These are phyloP conservation scores for Fonsecaea pugnacius DNA, from an alignment of 2,329 filamentous ascomycete genomes.

Conservation along the genomic window DNA sequence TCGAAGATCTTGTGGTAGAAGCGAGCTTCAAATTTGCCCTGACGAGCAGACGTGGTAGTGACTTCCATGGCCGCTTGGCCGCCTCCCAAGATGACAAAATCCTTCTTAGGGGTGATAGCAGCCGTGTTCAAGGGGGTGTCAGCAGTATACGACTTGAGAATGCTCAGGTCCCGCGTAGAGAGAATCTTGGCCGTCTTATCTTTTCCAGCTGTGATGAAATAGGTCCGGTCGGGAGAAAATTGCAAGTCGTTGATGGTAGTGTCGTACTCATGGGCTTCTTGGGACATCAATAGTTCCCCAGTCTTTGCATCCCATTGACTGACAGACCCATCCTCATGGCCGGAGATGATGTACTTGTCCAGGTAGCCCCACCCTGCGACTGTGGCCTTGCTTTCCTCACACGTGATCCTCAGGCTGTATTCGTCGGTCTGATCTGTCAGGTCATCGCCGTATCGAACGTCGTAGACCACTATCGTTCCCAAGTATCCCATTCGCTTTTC, in stretches of 20 bases:
- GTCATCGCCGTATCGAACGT: constrained; percentile 81
- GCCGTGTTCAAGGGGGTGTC: constrained; percentile 98
- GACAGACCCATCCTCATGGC: constrained; percentile 93
- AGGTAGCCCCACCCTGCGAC: constrained; percentile 96
- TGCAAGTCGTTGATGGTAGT: constrained; percentile 87
- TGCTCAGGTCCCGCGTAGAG: constrained; percentile 80
- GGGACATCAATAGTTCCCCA: constrained; percentile 79
- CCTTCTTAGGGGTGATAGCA: constrained; percentile 90
- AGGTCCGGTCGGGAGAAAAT: constrained; percentile 90
- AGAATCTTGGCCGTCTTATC: constrained; percentile 97
- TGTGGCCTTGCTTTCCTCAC: constrained; percentile 94
- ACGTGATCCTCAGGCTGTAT: constrained; percentile 82
- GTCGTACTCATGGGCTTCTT: constrained; percentile 83
- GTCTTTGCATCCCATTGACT: constrained; percentile 91
- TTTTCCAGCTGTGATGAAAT: constrained; percentile 98
- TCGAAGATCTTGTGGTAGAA: constrained; percentile 99
- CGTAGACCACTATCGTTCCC: constrained; percentile 89
- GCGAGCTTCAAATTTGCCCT: constrained; percentile 98
- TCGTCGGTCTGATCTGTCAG: constrained; percentile 80
- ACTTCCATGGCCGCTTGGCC: constrained; percentile 99
- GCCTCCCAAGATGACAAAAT: constrained; percentile 96
- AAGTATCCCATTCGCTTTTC: constrained; percentile 98
- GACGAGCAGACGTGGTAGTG: constrained; percentile 87
- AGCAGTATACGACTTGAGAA: constrained; percentile 88
- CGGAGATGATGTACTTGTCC: constrained; percentile 93